Conservation (phyloP, 1,139 yeast genomes). For the Arxiozyma slooffiae region DNA sequence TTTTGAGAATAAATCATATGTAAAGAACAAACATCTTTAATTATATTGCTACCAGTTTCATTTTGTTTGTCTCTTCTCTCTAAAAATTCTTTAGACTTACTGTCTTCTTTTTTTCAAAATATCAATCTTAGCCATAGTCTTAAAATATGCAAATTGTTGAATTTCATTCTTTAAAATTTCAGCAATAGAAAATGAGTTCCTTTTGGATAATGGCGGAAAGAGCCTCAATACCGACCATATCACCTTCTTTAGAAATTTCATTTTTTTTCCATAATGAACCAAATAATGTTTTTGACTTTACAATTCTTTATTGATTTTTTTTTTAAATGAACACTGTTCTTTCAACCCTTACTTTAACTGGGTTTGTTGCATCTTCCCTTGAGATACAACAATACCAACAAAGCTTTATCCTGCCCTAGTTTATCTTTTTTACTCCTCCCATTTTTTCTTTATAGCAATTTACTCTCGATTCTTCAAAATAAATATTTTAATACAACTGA, state of each 20-base stretch:
- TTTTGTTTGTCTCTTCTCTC: constrained; percentile 36
- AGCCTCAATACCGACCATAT: constrained; percentile 87
- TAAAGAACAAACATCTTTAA: constrained; percentile 26
- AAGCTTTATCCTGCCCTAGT: constrained; percentile 82
- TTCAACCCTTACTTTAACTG: constrained; percentile 86
- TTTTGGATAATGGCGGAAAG: constrained; percentile 73
- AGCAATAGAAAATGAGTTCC: constrained; percentile 86
- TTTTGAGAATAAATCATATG: constrained; percentile 19
- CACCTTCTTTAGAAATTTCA: constrained; percentile 87
- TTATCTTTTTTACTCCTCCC: not conserved
- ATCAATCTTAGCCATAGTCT: constrained; percentile 56
- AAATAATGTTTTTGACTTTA: constrained; percentile 72
- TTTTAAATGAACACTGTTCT: constrained; percentile 58
- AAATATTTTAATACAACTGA: not conserved
- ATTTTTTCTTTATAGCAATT: not conserved
- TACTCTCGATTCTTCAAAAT: not conserved
- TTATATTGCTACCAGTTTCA: constrained; percentile 14
- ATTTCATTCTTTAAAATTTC: constrained; percentile 85
- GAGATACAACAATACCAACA: constrained; percentile 86
- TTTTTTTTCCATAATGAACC: constrained; percentile 95
- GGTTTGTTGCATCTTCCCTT: constrained; percentile 92
- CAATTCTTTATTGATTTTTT: constrained; percentile 63
- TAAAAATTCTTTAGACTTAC: constrained; percentile 42
- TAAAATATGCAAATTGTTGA: constrained; percentile 79
- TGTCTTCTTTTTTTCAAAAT: constrained; percentile 55